phyloP scores from a whole-genome alignment of 148 eudicot genomes.

The Camellia granthamiana region DNA sequence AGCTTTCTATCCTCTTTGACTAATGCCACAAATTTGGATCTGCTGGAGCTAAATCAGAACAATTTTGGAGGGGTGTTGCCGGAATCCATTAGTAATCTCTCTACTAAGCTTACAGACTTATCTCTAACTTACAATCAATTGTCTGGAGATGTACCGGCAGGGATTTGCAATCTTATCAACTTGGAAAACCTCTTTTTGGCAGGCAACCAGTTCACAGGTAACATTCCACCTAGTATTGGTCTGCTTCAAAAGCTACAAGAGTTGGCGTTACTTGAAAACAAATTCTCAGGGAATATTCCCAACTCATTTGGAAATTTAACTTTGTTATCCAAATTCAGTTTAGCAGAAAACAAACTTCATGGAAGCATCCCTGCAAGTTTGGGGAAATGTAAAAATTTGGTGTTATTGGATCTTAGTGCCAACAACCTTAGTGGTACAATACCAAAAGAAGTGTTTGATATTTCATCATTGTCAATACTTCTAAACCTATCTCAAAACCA shows the following conservation, averaged over 20 bases:
- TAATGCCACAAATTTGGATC: conserved; percentile 27
- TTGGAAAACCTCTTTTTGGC: conserved; percentile 2
- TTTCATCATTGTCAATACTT: conserved; percentile 6
- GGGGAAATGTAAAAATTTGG: conserved; percentile 32
- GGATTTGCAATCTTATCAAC: conserved; percentile 21
- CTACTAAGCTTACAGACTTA: conserved; percentile 13
- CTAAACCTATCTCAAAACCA: conserved; percentile 28
- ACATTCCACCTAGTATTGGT: conserved; percentile 31
- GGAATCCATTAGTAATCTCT: conserved; percentile 25
- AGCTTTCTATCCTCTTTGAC: conserved; percentile 26
- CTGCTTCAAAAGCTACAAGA: conserved; percentile 13
- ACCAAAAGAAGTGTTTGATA: conserved; percentile 32
- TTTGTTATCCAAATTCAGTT: conserved; percentile 4
- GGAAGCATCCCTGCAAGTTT: conserved; percentile 38
- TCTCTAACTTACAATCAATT: conserved; percentile 11
- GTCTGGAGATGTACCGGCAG: conserved; percentile 27
- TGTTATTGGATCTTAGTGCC: conserved; percentile 15
- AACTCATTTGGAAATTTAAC: conserved; percentile 38
- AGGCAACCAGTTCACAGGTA: conserved; percentile 22
- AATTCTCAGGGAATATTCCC: conserved; percentile 34
- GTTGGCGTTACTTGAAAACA: conserved; percentile 13
- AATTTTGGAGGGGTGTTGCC: conserved; percentile 31
- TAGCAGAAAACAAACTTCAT: conserved; percentile 24
- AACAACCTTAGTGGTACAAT: conserved; percentile 33
- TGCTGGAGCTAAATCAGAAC: conserved; percentile 13